Evolutionary conservation across 2,329 filamentous ascomycete species (phyloP), one percentile per base, ranked within the genome.

Genomic region (Ophiostoma tasmaniense): DNA sequence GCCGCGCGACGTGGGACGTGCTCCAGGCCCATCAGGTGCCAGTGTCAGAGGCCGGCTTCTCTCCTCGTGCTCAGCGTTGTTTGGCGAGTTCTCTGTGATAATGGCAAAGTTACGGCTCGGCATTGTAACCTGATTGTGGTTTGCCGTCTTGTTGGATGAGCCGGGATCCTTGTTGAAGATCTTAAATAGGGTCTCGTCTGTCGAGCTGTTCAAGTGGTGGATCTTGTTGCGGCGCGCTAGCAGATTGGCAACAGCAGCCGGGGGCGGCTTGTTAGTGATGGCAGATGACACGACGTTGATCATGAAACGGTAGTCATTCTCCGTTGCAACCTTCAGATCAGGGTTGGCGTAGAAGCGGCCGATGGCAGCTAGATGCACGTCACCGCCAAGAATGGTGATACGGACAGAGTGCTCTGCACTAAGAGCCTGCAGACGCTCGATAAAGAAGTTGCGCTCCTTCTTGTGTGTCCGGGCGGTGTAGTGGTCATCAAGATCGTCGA

Each of bases 281-380:
- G 93, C 93, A 0, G 93, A 97, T 6, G 93, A 96, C 67, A 98
- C 85, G 25, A 99, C 85, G 75, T 99, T 99, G 66, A 89, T 90
- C 88, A 99, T 98, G 78, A 98, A 98, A 69, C 95, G 87, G 76
- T 92, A 90, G 78, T 99, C 95, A 70, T 89, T 85, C 76, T 94
- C 90, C 68, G 89, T 90, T 0, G 91, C 85, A 42, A 97, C 85
- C 67, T 89, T 84, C 62, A 95, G 83, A 74, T 89, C 89, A 8
- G 92, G 91, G 75, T 95, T 95, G 20, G 92, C 93, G 81, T 96
- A 97, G 82, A 99, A 98, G 71, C 95, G 91, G 0, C 95, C 95
- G 33, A 98, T 83, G 14, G 93, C 95, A 35, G 91, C 93, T 52
- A 98, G 82, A 77, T 98, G 94, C 61, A 98, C 95, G 75, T 98